These are phyloP conservation scores for Ogataea siamensis DNA, from an alignment of 805 yeast genomes.

Conservation along the genomic window DNA sequence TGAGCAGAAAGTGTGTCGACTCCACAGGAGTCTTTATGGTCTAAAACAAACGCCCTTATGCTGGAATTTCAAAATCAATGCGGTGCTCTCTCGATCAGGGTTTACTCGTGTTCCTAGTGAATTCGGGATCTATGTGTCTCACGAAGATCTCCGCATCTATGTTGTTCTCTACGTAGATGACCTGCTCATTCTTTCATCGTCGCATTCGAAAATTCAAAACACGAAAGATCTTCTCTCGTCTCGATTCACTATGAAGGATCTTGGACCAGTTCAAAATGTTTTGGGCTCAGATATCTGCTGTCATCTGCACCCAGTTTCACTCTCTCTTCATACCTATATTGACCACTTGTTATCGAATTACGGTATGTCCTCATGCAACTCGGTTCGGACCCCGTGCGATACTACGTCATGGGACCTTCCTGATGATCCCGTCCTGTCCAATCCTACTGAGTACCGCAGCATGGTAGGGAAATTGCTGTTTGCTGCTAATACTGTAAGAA, in stretches of 20 bases:
- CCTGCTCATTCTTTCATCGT: not conserved
- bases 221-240: not conserved
- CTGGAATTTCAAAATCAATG: not conserved
- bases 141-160: not conserved
- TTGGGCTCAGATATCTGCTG: not conserved
- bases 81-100: not conserved
- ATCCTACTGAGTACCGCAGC: constrained; percentile 11
- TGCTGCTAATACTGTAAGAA: constrained; percentile 11
- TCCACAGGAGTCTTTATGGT: not conserved
- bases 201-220: not conserved
- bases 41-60: not conserved
- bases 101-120: not conserved
- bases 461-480: constrained; percentile 14
- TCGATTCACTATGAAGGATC: not conserved
- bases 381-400: not conserved
- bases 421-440: not conserved
- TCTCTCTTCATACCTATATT: not conserved
- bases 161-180: not conserved
- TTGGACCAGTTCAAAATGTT: not conserved
- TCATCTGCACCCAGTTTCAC: not conserved
- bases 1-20: constrained; percentile 2
- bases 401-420: not conserved
- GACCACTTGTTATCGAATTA: not conserved
- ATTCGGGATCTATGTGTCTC: not conserved
- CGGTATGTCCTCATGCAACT: not conserved